Evolutionary conservation across 495 filamentous ascomycete genomes (phyloP).

Genomic region (Aspergillus taichungensis): DNA sequence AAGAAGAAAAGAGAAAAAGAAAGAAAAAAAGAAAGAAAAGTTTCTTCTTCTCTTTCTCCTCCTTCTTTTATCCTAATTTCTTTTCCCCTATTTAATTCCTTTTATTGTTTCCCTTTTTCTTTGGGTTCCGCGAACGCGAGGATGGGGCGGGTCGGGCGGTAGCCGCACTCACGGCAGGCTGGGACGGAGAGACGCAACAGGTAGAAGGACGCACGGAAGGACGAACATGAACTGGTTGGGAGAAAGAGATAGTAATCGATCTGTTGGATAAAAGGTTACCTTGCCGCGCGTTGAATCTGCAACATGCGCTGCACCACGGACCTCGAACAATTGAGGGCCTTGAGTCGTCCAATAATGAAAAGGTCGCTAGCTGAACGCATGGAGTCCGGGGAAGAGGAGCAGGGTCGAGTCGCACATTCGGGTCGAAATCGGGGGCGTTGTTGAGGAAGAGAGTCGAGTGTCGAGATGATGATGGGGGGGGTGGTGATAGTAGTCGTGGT

Average conservation of each 20-base stretch:
- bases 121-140: background rate
- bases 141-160: conserved; percentile 7
- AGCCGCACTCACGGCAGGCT: conserved; percentile 13
- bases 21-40: too few species aligned
- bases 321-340: conserved; percentile 29
- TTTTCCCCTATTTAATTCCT: conserved; percentile 5
- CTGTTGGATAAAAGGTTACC: conserved; percentile 16
- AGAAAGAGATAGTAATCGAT: background rate
- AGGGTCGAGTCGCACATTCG: conserved; percentile 27
- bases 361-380: conserved; percentile 37
- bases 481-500: background rate
- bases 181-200: conserved; percentile 13
- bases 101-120: background rate
- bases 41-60: too few species aligned
- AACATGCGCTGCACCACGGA: conserved; percentile 24
- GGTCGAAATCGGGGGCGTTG: conserved; percentile 20
- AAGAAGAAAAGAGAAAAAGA: too few species aligned
- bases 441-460: conserved; percentile 13
- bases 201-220: conserved; percentile 4
- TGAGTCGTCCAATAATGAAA: conserved; percentile 19
- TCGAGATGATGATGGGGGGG: conserved; percentile 5
- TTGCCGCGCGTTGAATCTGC: conserved; percentile 16
- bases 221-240: conserved; percentile 8
- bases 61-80: background rate
- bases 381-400: conserved; percentile 27